These are phyloP conservation scores for Endothia cerciana DNA, from an alignment of 2,329 filamentous ascomycete species.

Conservation along the genomic window DNA sequence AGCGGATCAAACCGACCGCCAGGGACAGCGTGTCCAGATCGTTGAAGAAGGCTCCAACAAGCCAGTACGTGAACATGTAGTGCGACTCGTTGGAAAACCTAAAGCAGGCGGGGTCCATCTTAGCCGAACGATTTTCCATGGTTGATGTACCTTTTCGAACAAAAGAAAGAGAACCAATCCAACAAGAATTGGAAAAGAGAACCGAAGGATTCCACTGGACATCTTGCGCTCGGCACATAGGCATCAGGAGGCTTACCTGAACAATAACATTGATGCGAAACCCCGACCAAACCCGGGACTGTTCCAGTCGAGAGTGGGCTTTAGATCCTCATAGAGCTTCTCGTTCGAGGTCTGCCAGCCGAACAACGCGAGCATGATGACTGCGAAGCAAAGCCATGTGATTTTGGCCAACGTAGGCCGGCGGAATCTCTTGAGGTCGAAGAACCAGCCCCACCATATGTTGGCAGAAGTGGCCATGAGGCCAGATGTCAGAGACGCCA, in stretches of 20 bases:
- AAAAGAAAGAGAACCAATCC: too few species aligned
- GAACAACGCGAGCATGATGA: constrained; percentile 48
- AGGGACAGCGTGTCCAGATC: constrained; percentile 56
- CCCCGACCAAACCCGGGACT: constrained; percentile 48
- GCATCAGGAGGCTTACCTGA: constrained; percentile 39
- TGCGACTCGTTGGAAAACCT: constrained; percentile 56
- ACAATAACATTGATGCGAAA: constrained; percentile 52
- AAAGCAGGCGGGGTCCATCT: not conserved
- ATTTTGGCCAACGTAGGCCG: constrained; percentile 47
- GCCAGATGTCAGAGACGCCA: constrained; percentile 50
- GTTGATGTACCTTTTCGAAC: too few species aligned
- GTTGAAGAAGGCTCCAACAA: constrained; percentile 54
- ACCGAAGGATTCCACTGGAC: too few species aligned
- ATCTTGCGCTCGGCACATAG: too few species aligned
- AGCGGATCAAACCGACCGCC: constrained; percentile 50
- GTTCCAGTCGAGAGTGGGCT: constrained; percentile 51
- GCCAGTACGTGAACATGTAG: constrained; percentile 57
- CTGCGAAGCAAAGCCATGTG: constrained; percentile 46
- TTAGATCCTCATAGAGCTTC: constrained; percentile 45
- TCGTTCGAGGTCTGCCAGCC: constrained; percentile 54
- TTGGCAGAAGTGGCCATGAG: constrained; percentile 50
- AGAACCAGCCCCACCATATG: constrained; percentile 54
- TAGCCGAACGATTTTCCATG: not conserved
- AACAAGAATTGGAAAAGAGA: too few species aligned
- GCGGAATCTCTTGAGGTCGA: constrained; percentile 47